Evolutionary conservation across 345 rosid species (phyloP).

Genomic region (Eucalyptus lansdowneana): DNA sequence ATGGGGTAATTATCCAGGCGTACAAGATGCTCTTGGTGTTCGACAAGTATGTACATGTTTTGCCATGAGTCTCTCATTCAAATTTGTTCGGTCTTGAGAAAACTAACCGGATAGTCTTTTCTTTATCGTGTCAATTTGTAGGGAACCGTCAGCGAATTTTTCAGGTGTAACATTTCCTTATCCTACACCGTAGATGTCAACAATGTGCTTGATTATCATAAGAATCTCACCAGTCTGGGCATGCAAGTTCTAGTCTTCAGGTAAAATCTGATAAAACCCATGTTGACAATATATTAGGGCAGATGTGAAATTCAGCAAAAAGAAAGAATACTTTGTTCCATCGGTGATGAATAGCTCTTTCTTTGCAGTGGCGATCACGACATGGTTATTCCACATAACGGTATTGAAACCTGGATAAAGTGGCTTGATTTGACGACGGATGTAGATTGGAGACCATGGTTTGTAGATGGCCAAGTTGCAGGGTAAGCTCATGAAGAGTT

Average conservation of each 20-base stretch:
- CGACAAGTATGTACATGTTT: conserved; percentile 1
- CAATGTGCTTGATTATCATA: background rate
- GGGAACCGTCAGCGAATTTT: conserved; percentile 10
- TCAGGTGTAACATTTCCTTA: conserved; percentile 10
- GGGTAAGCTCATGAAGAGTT: conserved; percentile 9
- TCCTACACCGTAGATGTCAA: background rate
- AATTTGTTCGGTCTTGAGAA: background rate
- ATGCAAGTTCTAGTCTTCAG: conserved; percentile 10
- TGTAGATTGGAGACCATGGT: conserved; percentile 16
- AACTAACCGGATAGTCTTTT: background rate
- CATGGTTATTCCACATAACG: conserved; percentile 14
- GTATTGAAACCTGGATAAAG: conserved; percentile 12
- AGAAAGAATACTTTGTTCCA: background rate
- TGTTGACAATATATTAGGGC: background rate
- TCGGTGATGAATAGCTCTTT: background rate
- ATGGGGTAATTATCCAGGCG: conserved; percentile 12
- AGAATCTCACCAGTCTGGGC: conserved; percentile 1
- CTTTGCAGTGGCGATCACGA: conserved; percentile 25
- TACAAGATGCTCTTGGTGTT: conserved; percentile 13
- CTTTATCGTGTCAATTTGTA: background rate
- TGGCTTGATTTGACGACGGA: conserved; percentile 5
- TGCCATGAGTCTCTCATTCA: too few species aligned
- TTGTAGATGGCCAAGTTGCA: conserved; percentile 11
- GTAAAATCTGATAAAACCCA: background rate
- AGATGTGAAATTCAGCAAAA: background rate